Evolutionary conservation across 83 land plant genomes (phyloP).

Genomic region (Isoetes engelmannii): DNA sequence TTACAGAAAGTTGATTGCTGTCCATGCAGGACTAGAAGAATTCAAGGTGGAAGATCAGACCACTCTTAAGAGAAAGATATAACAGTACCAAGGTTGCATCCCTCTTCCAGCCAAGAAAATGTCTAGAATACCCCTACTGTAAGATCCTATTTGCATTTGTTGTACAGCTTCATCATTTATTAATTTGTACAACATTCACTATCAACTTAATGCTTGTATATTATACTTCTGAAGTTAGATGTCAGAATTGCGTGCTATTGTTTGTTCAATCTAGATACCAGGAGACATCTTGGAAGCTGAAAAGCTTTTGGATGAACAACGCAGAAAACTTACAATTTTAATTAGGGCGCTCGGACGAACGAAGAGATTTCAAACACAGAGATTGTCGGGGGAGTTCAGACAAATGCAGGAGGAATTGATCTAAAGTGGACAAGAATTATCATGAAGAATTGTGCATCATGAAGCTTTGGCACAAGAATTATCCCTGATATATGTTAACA

Average conservation of each 20-base stretch:
- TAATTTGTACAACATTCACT: too few species aligned
- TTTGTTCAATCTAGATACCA: slow-evolving; percentile 24
- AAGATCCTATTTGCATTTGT: slow-evolving; percentile 8
- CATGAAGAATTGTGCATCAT: too few species aligned
- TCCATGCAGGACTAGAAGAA: slow-evolving; percentile 86
- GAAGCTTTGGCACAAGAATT: too few species aligned
- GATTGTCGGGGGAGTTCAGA: slow-evolving; percentile 39
- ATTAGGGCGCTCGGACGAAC: slow-evolving; percentile 59
- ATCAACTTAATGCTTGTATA: not conserved
- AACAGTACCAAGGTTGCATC: slow-evolving; percentile 41
- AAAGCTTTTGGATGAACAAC: slow-evolving; percentile 43
- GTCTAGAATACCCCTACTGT: slow-evolving; percentile 64
- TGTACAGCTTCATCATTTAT: not conserved
- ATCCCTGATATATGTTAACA: too few species aligned
- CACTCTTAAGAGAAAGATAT: slow-evolving; percentile 39
- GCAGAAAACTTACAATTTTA: slow-evolving; percentile 42
- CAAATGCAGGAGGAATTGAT: slow-evolving; percentile 46
- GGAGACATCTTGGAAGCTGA: slow-evolving; percentile 40
- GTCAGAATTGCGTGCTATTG: not conserved
- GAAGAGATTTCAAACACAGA: slow-evolving; percentile 55
- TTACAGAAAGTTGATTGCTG: slow-evolving; percentile 66
- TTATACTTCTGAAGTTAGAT: not conserved
- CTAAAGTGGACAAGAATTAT: slow-evolving; percentile 46
- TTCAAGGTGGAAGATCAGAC: slow-evolving; percentile 48
- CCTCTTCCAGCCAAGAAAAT: slow-evolving; percentile 46